Evolutionary conservation across 176 grass and related monocot species (phyloP), one percentile per base, ranked within the genome.

Genomic region (Triticum turgidum): DNA sequence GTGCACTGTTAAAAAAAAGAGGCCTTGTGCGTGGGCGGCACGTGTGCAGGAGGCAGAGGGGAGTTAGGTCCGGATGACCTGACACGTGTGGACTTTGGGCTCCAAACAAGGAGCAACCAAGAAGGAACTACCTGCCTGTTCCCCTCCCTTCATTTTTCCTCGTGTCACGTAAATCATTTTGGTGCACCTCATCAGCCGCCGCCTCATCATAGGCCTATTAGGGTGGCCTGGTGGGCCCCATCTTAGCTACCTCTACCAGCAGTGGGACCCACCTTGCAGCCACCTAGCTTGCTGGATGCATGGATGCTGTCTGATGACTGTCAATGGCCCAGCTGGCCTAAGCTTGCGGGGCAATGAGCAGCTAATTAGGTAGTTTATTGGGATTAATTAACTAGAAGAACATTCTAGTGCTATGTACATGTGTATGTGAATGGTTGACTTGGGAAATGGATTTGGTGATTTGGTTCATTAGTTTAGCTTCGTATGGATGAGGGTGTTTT

Each of bases 31-130:
- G 21, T 27, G 64, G 3, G 8, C 14, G 84, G 65, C 84, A 90
- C 84, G 89, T 90, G 32, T 51, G 18, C 21, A 61, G 71, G 83
- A 75, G 86, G 89, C 89, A 91, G 91, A 83, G 87, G 87, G 87
- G 86, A 88, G 68, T 93, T 93, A 86, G 91, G 94, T 92, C 68
- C 70, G 63, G 62, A 80, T 27, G 84, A 61, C 33, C 70, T 73
- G 89, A 86, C 89, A 96, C 84, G 81, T 93, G 51, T 67, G 7
- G 67, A 59, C 71, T 38, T 71, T 37, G 54, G 52, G 63, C 66
- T 47, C 79, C 77, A 7, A 92, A 52, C 88, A 90, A 73, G 76
- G 87, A 75, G 90, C 91, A 90, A 61, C 15, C 68, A 92, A 88
- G 14, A 72, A 85, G 86, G 79, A 87, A 88, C 82, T 67, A 85